Percentiles rank a stretch among this genome's conserved stretches.
These are phyloP conservation scores for Backusella tarrabulga DNA, from an alignment of 192 early-diverging fungal genomes.

Conservation along the genomic window DNA sequence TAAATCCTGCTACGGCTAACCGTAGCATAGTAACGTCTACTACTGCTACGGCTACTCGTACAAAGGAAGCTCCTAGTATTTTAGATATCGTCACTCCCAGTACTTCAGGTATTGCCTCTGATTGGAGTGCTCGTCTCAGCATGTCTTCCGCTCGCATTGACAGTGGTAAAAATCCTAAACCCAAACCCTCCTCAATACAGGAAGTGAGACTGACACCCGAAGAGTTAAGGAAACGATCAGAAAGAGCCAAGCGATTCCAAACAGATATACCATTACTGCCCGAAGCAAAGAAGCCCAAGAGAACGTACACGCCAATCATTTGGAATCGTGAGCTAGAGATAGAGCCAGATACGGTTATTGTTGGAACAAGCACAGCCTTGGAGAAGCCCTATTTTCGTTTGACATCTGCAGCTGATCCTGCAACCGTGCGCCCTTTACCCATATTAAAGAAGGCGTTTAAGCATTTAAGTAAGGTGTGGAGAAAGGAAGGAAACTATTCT, in stretches of 20 bases:
- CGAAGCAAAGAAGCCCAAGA: not conserved
- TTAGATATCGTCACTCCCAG: not conserved
- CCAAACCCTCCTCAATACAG: not conserved
- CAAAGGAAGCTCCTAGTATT: not conserved
- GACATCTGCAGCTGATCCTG: constrained; percentile 63
- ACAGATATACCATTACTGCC: not conserved
- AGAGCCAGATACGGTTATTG: constrained; percentile 80
- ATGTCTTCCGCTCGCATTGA: not conserved
- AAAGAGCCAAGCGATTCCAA: constrained; percentile 15
- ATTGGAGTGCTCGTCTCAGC: not conserved
- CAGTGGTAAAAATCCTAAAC: not conserved
- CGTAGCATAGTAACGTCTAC: not conserved
- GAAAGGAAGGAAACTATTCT: constrained; percentile 82
- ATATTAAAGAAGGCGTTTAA: constrained; percentile 78
- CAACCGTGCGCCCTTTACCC: constrained; percentile 75
- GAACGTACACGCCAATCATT: not conserved
- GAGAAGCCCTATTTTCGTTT: constrained; percentile 94
- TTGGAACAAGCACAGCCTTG: constrained; percentile 82
- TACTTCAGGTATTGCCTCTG: not conserved
- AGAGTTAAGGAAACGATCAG: not conserved
- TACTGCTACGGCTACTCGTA: not conserved
- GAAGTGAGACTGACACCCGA: constrained; percentile 3
- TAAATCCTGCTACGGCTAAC: not conserved
- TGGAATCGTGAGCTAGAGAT: constrained; percentile 58
- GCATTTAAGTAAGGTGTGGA: constrained; percentile 79